phyloP scores from a whole-genome alignment of 2,329 filamentous ascomycete genomes.

The Sclerotinia spermophila region DNA sequence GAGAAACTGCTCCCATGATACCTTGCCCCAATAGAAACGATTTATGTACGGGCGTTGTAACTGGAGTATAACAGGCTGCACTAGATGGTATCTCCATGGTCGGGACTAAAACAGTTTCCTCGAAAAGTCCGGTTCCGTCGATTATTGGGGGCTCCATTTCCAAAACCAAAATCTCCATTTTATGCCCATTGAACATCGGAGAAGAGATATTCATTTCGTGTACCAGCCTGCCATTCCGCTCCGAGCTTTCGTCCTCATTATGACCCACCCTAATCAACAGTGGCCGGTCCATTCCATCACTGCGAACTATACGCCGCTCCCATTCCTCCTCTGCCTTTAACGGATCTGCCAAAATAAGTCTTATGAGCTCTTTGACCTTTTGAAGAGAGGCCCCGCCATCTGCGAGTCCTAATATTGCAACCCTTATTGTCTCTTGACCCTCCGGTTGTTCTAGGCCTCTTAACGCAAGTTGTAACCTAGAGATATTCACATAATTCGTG shows the following conservation, averaged over 20 bases:
- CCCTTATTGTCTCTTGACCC: slow-evolving; percentile 55
- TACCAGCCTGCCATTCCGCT: slow-evolving; percentile 46
- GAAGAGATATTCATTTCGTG: slow-evolving; percentile 61
- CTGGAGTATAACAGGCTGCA: slow-evolving; percentile 59
- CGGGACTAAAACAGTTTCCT: slow-evolving; percentile 73
- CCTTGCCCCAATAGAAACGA: slow-evolving; percentile 72
- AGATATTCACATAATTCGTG: slow-evolving; percentile 61
- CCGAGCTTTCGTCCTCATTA: slow-evolving; percentile 32
- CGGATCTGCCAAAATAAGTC: slow-evolving; percentile 68
- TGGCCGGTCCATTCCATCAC: slow-evolving; percentile 48
- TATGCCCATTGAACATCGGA: slow-evolving; percentile 55
- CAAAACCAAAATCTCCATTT: slow-evolving; percentile 61
- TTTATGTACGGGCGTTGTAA: slow-evolving; percentile 81
- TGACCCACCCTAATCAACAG: slow-evolving; percentile 58
- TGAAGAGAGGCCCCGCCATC: slow-evolving; percentile 39
- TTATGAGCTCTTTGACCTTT: slow-evolving; percentile 62
- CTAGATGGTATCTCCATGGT: slow-evolving; percentile 66
- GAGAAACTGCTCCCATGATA: slow-evolving; percentile 60
- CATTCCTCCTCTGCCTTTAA: slow-evolving; percentile 59
- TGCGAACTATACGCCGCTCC: slow-evolving; percentile 56
- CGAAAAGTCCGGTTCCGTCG: slow-evolving; percentile 42
- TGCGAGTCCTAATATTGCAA: slow-evolving; percentile 53
- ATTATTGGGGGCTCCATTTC: slow-evolving; percentile 50
- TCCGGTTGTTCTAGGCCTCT: slow-evolving; percentile 56
- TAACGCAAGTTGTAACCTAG: slow-evolving; percentile 67